phyloP scores from a whole-genome alignment of 441 rosid species.

The Rhodomyrtus psidioides region DNA sequence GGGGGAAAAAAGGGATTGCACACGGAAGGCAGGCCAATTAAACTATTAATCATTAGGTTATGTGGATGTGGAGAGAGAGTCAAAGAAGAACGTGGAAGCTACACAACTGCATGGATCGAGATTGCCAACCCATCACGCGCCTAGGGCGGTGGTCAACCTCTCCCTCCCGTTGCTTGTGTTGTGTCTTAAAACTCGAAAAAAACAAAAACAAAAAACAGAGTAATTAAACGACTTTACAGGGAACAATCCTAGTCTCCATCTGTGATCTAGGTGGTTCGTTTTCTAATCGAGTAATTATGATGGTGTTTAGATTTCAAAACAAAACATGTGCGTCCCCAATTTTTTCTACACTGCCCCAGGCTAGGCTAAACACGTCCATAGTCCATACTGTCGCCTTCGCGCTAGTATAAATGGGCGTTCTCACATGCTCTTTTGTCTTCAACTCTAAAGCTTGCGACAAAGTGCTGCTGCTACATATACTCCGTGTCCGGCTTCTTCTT shows the following conservation, averaged over 20 bases:
- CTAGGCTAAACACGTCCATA: neutral
- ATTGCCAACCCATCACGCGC: slow-evolving; percentile 62
- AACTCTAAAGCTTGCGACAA: slow-evolving; percentile 14
- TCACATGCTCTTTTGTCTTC: slow-evolving; percentile 20
- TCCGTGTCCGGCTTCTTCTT: neutral
- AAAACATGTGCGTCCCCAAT: slow-evolving; percentile 36
- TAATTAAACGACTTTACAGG: neutral
- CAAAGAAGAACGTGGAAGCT: slow-evolving; percentile 44
- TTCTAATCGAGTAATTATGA: neutral
- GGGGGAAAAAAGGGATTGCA: neutral
- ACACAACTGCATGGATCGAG: slow-evolving; percentile 22
- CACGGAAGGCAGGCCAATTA: neutral
- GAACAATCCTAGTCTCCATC: neutral
- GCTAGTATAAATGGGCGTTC: slow-evolving; percentile 43
- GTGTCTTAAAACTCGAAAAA: neutral
- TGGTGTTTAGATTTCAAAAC: slow-evolving; percentile 10
- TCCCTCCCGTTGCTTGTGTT: neutral
- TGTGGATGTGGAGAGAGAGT: slow-evolving; percentile 14
- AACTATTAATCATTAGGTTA: neutral
- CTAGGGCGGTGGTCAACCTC: slow-evolving; percentile 51
- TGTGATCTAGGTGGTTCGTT: neutral
- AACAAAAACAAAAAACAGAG: fast-evolving
- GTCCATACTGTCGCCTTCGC: neutral
- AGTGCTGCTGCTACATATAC: neutral
- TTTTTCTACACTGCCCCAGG: slow-evolving; percentile 10